phyloP scores from a whole-genome alignment of 2,329 filamentous ascomycete genomes.

The Colletotrichum sp. region DNA sequence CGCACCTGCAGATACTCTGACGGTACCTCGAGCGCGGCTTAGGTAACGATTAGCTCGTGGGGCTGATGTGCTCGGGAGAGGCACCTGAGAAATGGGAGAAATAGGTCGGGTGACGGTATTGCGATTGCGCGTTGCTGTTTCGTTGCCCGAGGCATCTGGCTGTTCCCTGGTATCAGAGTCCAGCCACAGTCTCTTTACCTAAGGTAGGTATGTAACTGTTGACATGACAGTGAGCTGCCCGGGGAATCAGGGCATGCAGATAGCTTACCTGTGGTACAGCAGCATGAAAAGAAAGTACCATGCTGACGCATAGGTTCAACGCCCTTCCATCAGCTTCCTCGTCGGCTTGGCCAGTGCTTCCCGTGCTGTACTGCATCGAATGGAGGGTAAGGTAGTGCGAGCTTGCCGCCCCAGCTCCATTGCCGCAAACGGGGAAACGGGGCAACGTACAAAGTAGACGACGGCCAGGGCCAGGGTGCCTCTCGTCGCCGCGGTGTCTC shows the following conservation, averaged over 20 bases:
- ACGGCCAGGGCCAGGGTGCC: not conserved
- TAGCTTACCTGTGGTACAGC: not conserved
- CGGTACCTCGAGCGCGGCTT: not conserved
- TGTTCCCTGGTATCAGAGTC: not conserved
- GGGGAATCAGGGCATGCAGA: not conserved
- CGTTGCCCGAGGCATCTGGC: not conserved
- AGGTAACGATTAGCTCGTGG: constrained; percentile 13
- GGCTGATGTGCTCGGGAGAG: not conserved
- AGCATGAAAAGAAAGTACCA: not conserved
- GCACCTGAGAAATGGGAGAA: not conserved
- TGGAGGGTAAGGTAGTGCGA: not conserved
- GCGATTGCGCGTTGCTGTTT: not conserved
- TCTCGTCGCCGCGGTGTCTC: not conserved
- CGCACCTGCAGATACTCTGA: not conserved
- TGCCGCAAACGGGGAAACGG: constrained; percentile 5
- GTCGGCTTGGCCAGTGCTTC: not conserved
- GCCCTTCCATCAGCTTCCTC: constrained; percentile 3
- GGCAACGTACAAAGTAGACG: not conserved
- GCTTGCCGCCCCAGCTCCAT: not conserved
- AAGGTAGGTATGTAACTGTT: not conserved
- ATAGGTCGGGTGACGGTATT: not conserved
- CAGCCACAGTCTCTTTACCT: not conserved
- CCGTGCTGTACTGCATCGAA: not conserved
- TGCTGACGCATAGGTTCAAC: not conserved
- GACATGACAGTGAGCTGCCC: not conserved